phyloP scores from a whole-genome alignment of 345 rosid species.

The Brassica cretica region DNA sequence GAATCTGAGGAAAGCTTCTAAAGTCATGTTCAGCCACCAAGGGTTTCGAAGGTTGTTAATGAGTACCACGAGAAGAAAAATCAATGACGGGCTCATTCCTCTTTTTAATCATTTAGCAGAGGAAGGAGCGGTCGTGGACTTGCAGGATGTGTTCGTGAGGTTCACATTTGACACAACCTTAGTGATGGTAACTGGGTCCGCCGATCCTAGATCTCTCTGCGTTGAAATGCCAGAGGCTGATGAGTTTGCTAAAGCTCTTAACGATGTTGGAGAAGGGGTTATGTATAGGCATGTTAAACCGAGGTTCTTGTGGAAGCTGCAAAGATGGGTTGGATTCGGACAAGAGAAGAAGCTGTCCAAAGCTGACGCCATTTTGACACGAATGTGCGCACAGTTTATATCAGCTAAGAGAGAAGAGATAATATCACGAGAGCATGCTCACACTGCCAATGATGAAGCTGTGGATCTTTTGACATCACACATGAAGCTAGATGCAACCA shows the following conservation, averaged over 20 bases:
- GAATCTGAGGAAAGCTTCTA: neutral
- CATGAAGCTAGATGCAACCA: neutral
- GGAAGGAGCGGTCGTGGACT: neutral
- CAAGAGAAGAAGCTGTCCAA: neutral
- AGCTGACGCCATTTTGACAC: neutral
- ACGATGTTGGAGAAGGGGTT: neutral
- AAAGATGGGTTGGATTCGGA: neutral
- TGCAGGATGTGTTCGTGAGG: neutral
- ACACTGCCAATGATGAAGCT: neutral
- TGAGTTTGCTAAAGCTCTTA: neutral
- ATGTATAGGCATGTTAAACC: neutral
- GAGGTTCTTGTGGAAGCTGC: neutral
- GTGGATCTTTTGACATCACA: neutral
- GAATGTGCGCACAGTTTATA: neutral
- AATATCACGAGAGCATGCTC: neutral
- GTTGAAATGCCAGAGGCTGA: neutral
- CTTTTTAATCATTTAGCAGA: neutral
- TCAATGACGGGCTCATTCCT: neutral
- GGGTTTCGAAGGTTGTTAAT: neutral
- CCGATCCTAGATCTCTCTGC: neutral
- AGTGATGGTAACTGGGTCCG: neutral
- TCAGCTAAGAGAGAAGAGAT: neutral
- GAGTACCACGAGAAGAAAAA: neutral
- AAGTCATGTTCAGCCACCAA: neutral
- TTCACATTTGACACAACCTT: neutral